Conservation (phyloP, 345 rosid species). For the Citrus reticulata region DNA sequence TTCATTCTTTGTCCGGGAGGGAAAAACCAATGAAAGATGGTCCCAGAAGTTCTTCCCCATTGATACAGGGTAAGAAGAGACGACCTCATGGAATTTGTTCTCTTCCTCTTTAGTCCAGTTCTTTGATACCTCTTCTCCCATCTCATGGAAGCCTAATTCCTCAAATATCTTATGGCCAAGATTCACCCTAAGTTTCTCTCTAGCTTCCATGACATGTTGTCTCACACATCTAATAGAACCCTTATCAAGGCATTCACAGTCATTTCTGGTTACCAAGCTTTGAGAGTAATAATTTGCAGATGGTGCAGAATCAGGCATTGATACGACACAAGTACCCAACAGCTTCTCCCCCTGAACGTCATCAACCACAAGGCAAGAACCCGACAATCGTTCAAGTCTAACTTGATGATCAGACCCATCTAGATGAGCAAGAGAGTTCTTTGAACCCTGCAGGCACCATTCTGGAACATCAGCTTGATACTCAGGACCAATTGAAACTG, state of each 20-base stretch:
- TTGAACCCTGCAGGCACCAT: conserved; percentile 23
- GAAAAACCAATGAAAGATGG: conserved; percentile 42
- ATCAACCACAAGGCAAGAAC: conserved; percentile 1
- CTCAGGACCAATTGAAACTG: conserved; percentile 54
- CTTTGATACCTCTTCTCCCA: conserved; percentile 53
- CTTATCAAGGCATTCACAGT: conserved; percentile 33
- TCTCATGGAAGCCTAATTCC: conserved; percentile 43
- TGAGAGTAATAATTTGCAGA: conserved; percentile 12
- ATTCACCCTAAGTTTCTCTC: conserved; percentile 36
- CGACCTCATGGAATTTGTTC: conserved; percentile 25
- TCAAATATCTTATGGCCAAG: conserved; percentile 36
- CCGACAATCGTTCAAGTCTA: conserved; percentile 1
- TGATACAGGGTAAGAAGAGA: conserved; percentile 40
- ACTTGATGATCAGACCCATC: conserved; percentile 5
- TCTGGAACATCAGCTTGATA: conserved; percentile 56
- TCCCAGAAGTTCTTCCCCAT: conserved; percentile 58
- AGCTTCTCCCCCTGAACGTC: conserved; percentile 23
- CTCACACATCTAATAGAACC: conserved; percentile 40
- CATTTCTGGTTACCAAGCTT: conserved; percentile 11
- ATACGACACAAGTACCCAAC: conserved; percentile 54
- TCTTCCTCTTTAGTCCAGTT: conserved; percentile 45
- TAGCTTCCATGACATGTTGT: conserved; percentile 45
- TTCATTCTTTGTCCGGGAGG: conserved; percentile 34
- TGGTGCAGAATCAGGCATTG: conserved; percentile 38
- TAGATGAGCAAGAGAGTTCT: conserved; percentile 6